Evolutionary conservation across 441 rosid genomes (phyloP), one percentile per base, ranked within the genome.

Genomic region (Daphne laureola): DNA sequence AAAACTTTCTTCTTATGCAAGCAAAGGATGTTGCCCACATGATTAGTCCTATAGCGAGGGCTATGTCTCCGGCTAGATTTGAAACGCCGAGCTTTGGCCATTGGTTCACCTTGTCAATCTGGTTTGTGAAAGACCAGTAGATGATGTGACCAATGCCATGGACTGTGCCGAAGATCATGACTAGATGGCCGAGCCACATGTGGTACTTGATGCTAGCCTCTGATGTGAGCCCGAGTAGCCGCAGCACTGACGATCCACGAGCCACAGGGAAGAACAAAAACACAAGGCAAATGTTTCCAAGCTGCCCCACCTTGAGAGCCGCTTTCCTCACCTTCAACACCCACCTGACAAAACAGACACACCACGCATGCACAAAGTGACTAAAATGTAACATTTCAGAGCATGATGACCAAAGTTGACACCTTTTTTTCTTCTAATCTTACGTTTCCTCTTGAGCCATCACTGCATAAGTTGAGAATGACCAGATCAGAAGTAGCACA

Each of bases 181-280:
- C 51, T 16, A 62, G 26, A 21, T 78, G 79, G 1, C 84, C 86
- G 14, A 82, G 46, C 83, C 92, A 82, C 31, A 74, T 82, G 44
- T 80, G 87, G 54, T 85, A 76, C 69, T 76, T 76, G 66, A 82
- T 69, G 70, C 80, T 76, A 5, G 76, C 62, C 62, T 84, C 86
- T 0, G 83, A 74, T 8, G 84, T 82, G 35, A 82, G 77, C 41
- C 93, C 84, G 17, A 78, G 1, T 36, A 80, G 46, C 57, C 58
- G 79, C 60, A 82, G 58, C 21, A 82, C 13, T 8, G 86, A 76
- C 0, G 93, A 82, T 4, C 83, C 77, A 66, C 93, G 67, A 4
- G 80, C 55, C 44, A 82, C 74, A 0, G 86, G 89, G 46, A 76
- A 78, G 73, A 82, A 82, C 41, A 82, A 73, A 58, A 76, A 74